These are phyloP conservation scores for Penicillium manginii DNA, from an alignment of 495 filamentous ascomycete species.

Conservation along the genomic window DNA sequence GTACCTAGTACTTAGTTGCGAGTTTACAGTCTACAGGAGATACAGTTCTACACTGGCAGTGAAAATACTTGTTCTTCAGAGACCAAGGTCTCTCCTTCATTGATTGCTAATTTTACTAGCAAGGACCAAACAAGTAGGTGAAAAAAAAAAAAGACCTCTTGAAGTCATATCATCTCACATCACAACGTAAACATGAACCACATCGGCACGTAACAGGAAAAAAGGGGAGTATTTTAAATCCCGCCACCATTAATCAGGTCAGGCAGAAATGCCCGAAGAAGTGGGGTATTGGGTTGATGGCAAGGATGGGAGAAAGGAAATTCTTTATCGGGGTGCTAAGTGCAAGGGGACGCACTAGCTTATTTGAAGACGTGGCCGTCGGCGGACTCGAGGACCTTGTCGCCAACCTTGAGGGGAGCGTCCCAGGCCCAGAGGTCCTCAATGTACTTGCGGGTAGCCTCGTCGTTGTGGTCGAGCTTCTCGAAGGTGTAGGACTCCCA, in stretches of 20 bases:
- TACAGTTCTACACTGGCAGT: no score
- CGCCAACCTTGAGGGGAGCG: conserved; percentile 73
- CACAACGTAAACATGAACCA: conserved; percentile 35
- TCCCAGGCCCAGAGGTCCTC: conserved; percentile 91
- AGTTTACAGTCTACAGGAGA: no score
- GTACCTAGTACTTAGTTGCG: no score
- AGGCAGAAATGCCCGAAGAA: conserved; percentile 3
- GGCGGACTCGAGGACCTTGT: conserved; percentile 77
- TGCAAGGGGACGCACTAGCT: conserved; percentile 38
- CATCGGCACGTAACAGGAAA: conserved; percentile 34
- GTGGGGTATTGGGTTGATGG: conserved; percentile 14
- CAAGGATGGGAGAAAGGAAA: conserved; percentile 11
- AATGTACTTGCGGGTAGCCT: conserved; percentile 81
- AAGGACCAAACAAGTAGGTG: conserved; percentile 9
- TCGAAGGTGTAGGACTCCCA: conserved; percentile 94
- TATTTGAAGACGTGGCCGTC: conserved; percentile 99
- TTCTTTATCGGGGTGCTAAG: background rate
- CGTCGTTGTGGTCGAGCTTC: conserved; percentile 87
- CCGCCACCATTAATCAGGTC: conserved; percentile 4
- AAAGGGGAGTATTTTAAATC: conserved; percentile 23
- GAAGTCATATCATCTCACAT: conserved; percentile 36
- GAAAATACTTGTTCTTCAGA: background rate
- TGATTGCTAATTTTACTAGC: conserved; percentile 30
- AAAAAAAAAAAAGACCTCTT: conserved; percentile 6
- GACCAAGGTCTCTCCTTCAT: conserved; percentile 11